Evolutionary conservation across 768 basidiomycete genomes (phyloP), one percentile per base, ranked within the genome.

Genomic region (Cystobasidium onofrii): DNA sequence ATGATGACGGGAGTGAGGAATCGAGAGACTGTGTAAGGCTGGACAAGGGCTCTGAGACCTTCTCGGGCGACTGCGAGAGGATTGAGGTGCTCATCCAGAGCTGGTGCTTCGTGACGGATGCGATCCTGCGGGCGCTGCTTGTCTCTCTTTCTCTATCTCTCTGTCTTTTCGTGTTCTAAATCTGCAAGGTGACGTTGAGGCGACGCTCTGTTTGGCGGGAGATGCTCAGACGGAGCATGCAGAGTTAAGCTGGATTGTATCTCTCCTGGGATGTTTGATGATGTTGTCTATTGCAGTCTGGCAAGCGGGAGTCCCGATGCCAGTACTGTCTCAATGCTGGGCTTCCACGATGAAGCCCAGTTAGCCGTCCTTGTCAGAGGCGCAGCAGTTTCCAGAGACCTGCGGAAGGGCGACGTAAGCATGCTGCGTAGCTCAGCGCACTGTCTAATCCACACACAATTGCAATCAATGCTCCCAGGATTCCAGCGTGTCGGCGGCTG

Each of bases 401-500:
- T 50, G 46, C 9, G 46, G 15, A 20, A 50, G 46, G n/a, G 18
- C 9, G 9, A 20, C n/a, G 18, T 50, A 20, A 50, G 46, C 18
- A 17, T 15, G 46, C n/a, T 50, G 46, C 6, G 18, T 50, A 17
- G 46, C 4, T 6, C 6, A 15, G 39, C 20, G 46, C n/a, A 50
- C 46, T 9, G 41, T 43, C 41, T 9, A 18, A 50, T 20, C 46
- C 15, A 15, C 39, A 3, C 23, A 60, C 57, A 34, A 60, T 60
- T 60, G 57, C 57, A 60, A 60, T 60, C 25, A 60, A 34, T 60
- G 25, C 57, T 60, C 57, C 57, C 57, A 60, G 57, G 57, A 27
- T 60, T 60, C 29, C 33, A 60, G 57, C 57, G 57, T 60, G 57
- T 60, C 57, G 57, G 57, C 57, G 57, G 57, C 57, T 60, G 57